Conservation (phyloP, 306 rosid genomes). For the Cicer bijugum region DNA sequence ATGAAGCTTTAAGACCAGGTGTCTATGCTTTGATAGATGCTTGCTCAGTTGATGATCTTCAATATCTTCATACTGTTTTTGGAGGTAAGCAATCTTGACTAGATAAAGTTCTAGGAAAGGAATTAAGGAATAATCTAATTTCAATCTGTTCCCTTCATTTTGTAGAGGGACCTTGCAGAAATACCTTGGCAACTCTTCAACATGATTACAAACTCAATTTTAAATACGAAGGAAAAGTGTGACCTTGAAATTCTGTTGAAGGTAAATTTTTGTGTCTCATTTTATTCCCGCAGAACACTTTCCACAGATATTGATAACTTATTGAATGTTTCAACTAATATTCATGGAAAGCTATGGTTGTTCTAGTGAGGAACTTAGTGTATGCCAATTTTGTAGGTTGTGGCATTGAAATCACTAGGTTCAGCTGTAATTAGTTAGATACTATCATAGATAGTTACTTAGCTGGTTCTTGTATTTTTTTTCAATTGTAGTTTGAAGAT, state of each 20-base stretch:
- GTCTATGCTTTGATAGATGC: conserved; percentile 75
- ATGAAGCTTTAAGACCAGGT: conserved; percentile 88
- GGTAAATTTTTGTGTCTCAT: conserved; percentile 36
- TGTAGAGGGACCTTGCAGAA: conserved; percentile 99
- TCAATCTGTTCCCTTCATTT: conserved; percentile 21
- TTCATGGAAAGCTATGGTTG: conserved; percentile 22
- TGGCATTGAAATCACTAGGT: conserved; percentile 1
- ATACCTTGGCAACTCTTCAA: conserved; percentile 66
- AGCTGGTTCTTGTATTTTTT: conserved; percentile 24
- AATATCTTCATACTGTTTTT: conserved; percentile 85
- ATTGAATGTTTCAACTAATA: conserved; percentile 15
- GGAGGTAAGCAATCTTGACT: conserved; percentile 68
- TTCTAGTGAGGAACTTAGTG: conserved; percentile 23
- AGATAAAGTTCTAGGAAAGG: conserved; percentile 15
- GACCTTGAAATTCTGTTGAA: conserved; percentile 35
- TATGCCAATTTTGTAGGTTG: conserved; percentile 4
- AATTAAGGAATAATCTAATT: conserved; percentile 27
- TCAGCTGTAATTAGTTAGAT: conserved; percentile 7
- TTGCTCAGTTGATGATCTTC: conserved; percentile 85
- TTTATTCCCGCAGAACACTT: conserved; percentile 32
- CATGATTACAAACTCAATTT: conserved; percentile 75
- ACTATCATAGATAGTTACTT: conserved; percentile 25
- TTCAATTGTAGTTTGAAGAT: not conserved
- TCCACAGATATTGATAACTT: conserved; percentile 30
- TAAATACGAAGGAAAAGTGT: conserved; percentile 86